These are phyloP conservation scores for Stagonosporopsis rhizophila DNA, from an alignment of 2,329 filamentous ascomycete species.

Conservation along the genomic window DNA sequence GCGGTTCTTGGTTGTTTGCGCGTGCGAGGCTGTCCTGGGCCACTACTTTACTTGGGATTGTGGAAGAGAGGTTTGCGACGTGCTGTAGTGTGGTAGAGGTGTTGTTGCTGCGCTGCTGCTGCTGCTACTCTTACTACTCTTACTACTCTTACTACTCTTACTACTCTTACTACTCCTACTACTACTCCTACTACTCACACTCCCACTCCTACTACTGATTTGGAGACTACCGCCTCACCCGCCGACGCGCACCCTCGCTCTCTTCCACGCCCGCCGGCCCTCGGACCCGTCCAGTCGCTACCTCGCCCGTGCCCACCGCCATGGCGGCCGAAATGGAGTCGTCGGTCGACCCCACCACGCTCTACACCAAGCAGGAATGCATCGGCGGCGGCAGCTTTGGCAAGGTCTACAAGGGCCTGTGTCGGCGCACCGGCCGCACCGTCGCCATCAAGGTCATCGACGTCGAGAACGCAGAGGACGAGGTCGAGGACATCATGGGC, in stretches of 20 bases:
- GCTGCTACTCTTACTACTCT: background rate
- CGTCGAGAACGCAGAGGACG: conserved; percentile 97
- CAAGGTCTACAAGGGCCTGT: conserved; percentile 97
- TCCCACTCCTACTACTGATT: no score
- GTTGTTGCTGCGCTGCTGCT: no score
- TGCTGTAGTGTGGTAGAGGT: no score
- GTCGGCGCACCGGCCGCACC: conserved; percentile 89
- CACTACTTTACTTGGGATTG: background rate
- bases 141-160: background rate
- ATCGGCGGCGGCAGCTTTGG: conserved; percentile 96
- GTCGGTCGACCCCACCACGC: conserved; percentile 80
- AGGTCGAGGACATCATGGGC: conserved; percentile 99
- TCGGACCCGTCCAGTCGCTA: background rate
- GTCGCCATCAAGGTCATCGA: conserved; percentile 99
- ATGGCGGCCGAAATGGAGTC: conserved; percentile 51
- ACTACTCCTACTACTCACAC: no score
- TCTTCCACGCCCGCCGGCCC: background rate
- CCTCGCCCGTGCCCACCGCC: background rate
- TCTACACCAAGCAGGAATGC: conserved; percentile 80
- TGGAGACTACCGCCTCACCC: no score
- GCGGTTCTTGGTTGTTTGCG: no score
- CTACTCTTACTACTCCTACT: background rate
- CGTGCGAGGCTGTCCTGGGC: background rate
- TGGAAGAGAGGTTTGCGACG: background rate
- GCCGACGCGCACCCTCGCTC: background rate